Base-by-base conservation (phyloP, 371 early-diverging fungal species). In the Lichtheimia hyalospora region DNA sequence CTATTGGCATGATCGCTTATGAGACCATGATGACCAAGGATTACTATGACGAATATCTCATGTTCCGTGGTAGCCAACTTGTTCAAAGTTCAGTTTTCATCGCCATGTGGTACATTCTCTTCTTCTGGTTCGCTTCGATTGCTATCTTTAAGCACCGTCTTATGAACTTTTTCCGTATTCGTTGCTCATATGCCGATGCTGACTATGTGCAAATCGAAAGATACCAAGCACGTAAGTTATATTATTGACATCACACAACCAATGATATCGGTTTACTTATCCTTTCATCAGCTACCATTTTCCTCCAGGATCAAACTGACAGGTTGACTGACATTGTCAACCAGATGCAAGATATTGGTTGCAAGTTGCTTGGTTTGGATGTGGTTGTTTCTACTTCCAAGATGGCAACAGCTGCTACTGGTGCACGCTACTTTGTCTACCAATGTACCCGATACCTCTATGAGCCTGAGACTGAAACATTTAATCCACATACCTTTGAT, bases 381-480 rank as follows among this genome's bases (percentile, higher is more conserved):
- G 80, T 81, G 58, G 3, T 71, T 1, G 73, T 82, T 27, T 62
- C 70, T 0, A 81, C 86, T 5, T 70, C 68, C n/a, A 73, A 56
- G 1, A 66, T 87, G 3, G 54, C 63, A 7, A 46, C 61, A 13
- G 85, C 89, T 4, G 57, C 57, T 20, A 66, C 67, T 6, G 77
- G 79, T 8, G 71, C 82, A 0, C 68, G 71, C 5, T 92, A 79
- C 67, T 87, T 92, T 64, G 88, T 84, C 61, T 87, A 84, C 66
- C 89, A 89, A 61, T 89, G 89, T 67, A 84, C 86, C 43, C 87
- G 92, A 25, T 92, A 89, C 64, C 81, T 92, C 8, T 83, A 68
- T 39, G 82, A 86, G 54, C 60, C 67, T 0, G 63, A 69, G 8
- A 64, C 63, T 5, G 63, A 58, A 20, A 65, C 63, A 41, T 92